Conservation (phyloP, 805 yeast species). For the Ogataea siamensis region DNA sequence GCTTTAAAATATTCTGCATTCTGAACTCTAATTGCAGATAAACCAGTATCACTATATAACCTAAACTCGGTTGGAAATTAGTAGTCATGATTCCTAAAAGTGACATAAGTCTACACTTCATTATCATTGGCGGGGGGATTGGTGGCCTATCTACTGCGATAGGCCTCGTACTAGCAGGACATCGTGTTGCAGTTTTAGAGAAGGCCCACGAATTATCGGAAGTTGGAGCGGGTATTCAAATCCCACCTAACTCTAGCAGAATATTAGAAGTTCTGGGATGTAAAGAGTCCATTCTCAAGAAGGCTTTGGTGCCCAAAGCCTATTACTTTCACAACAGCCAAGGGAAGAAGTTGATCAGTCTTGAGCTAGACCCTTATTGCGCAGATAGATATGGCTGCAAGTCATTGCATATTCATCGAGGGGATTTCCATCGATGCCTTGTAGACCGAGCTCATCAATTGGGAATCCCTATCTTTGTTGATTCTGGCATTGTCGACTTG, state of each 20-base stretch:
- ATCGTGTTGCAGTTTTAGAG: slow-evolving; percentile 28
- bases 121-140: slow-evolving; percentile 34
- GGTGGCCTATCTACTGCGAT: slow-evolving; percentile 33
- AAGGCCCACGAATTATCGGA: slow-evolving; percentile 25
- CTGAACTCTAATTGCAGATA: slow-evolving; percentile 9
- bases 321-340: slow-evolving; percentile 16
- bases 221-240: slow-evolving; percentile 24
- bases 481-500: slow-evolving; percentile 12
- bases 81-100: slow-evolving; percentile 6
- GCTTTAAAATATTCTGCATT: slow-evolving; percentile 12
- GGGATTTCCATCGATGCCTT: slow-evolving; percentile 16
- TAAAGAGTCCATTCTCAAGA: slow-evolving; percentile 6
- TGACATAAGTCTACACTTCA: slow-evolving; percentile 9
- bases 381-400: slow-evolving; percentile 14
- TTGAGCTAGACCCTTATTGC: slow-evolving; percentile 15
- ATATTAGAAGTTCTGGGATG: slow-evolving; percentile 17
- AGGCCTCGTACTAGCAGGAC: slow-evolving; percentile 26
- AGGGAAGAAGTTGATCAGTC: slow-evolving; percentile 12
- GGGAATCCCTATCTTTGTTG: slow-evolving; percentile 8
- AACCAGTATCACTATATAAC: not conserved
- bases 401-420: slow-evolving; percentile 20
- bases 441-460: slow-evolving; percentile 12
- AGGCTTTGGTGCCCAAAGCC: slow-evolving; percentile 15
- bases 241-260: slow-evolving; percentile 19
- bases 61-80: too few relatives aligned